A percentile compares a stretch with the other conserved stretches of the same genome.
Conservation (phyloP, 169 alveolate species). For the Theileria annulata region DNA sequence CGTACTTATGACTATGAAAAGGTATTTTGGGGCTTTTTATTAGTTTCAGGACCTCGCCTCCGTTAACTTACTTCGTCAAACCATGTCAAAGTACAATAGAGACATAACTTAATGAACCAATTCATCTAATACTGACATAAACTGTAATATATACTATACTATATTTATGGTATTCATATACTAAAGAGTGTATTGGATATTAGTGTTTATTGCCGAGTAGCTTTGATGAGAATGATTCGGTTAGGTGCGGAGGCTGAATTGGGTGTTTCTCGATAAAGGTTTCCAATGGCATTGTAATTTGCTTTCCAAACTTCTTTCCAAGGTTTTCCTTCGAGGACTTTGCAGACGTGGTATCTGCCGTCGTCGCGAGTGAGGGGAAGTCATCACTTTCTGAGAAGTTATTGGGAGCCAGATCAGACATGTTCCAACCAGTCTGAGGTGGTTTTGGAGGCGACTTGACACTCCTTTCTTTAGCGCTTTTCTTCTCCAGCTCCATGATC, state of each 20-base stretch:
- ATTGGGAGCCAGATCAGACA: conserved; percentile 16
- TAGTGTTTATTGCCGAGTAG: conserved; percentile 56
- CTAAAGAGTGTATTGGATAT: not conserved
- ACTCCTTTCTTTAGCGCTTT: conserved; percentile 16
- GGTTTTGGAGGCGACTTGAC: conserved; percentile 12
- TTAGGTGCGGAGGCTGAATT: conserved; percentile 19
- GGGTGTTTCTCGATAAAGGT: conserved; percentile 53
- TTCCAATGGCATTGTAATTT: conserved; percentile 60
- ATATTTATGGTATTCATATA: not conserved
- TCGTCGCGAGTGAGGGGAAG: conserved; percentile 60
- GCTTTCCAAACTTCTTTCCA: conserved; percentile 29
- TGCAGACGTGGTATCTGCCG: conserved; percentile 3
- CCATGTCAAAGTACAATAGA: conserved; percentile 74
- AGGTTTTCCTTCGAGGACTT: not conserved
- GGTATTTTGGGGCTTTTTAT: conserved; percentile 22
- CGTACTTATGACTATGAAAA: conserved; percentile 79
- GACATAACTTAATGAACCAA: conserved; percentile 32
- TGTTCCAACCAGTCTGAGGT: conserved; percentile 58
- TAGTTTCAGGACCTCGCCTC: conserved; percentile 65
- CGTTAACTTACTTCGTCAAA: conserved; percentile 73
- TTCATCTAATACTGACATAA: not conserved
- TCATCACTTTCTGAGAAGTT: conserved; percentile 51
- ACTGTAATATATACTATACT: not conserved
- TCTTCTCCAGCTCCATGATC: conserved; percentile 64
- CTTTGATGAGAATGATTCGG: conserved; percentile 57